Percentiles rank a stretch among this genome's conserved stretches.
These are phyloP conservation scores for Blastocystis sp. DNA, from an alignment of 352 stramenopile genomes.

Conservation along the genomic window DNA sequence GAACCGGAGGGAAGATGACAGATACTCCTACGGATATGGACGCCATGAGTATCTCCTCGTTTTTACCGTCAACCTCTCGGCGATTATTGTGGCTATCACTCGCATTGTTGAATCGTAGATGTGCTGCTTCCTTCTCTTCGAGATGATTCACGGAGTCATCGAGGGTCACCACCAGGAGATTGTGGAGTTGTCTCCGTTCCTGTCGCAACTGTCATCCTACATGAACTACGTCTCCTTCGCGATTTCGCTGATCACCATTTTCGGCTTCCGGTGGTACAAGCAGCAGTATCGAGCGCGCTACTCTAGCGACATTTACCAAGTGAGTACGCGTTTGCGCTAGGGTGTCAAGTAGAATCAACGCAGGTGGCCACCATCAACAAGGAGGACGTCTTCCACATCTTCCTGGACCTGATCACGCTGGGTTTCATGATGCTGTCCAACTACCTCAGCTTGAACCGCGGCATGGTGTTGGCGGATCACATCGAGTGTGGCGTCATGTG, in stretches of 20 bases:
- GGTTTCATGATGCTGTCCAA: neutral
- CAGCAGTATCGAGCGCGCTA: slow-evolving; percentile 29
- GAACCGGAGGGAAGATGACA: neutral
- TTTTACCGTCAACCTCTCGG: slow-evolving; percentile 16
- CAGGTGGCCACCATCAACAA: neutral
- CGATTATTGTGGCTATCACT: neutral
- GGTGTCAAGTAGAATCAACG: neutral
- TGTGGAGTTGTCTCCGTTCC: neutral
- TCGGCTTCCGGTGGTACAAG: slow-evolving; percentile 53
- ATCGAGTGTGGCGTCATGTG: slow-evolving; percentile 55
- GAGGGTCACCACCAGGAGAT: slow-evolving; percentile 49
- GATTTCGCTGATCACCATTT: slow-evolving; percentile 46
- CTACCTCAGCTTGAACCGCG: slow-evolving; percentile 20
- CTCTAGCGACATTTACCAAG: slow-evolving; percentile 34
- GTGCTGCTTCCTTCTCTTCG: slow-evolving; percentile 43
- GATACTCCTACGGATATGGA: slow-evolving; percentile 45
- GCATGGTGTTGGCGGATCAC: neutral
- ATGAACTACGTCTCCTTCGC: slow-evolving; percentile 35
- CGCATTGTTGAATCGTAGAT: neutral
- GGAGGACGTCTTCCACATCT: slow-evolving; percentile 22
- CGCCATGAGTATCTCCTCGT: slow-evolving; percentile 46
- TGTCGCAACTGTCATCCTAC: neutral
- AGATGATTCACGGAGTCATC: slow-evolving; percentile 36
- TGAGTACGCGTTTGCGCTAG: neutral
- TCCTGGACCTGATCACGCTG: slow-evolving; percentile 7